A percentile compares a stretch with the other conserved stretches of the same genome.
Evolutionary conservation across 1,284 basidiomycete species (phyloP).

Genomic region (Peniophora sp.): DNA sequence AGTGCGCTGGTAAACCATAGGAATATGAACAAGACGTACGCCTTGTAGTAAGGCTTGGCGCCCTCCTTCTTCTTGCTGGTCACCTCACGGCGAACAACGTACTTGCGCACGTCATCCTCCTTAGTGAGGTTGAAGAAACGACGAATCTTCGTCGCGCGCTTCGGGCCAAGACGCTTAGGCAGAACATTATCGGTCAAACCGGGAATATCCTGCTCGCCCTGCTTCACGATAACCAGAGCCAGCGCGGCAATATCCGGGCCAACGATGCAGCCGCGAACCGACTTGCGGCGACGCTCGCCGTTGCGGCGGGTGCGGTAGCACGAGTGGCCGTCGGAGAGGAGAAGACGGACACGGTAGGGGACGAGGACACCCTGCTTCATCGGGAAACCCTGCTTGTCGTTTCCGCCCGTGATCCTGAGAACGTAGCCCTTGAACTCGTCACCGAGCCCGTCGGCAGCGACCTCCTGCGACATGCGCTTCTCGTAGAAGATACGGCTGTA

Average conservation of each 20-base stretch:
- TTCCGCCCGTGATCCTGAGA: slow-evolving; percentile 94
- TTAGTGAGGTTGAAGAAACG: slow-evolving; percentile 98
- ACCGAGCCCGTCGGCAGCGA: slow-evolving; percentile 85
- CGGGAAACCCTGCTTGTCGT: slow-evolving; percentile 96
- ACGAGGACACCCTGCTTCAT: slow-evolving; percentile 99
- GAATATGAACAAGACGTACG: slow-evolving; percentile 49
- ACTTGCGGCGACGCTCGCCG: slow-evolving; percentile 98
- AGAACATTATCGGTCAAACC: slow-evolving; percentile 91
- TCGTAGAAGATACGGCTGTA: slow-evolving; percentile 89
- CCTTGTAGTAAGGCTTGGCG: slow-evolving; percentile 97
- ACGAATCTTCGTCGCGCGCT: slow-evolving; percentile 94
- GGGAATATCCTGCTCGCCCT: slow-evolving; percentile 88
- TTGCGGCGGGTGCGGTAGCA: slow-evolving; percentile 93
- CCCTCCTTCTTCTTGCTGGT: slow-evolving; percentile 84
- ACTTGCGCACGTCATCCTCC: slow-evolving; percentile 98
- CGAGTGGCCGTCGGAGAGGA: slow-evolving; percentile 93
- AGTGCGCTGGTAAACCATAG: neutral
- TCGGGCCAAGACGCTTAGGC: slow-evolving; percentile 93
- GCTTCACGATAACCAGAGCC: slow-evolving; percentile 93
- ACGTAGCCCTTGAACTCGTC: slow-evolving; percentile 98
- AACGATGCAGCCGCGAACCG: slow-evolving; percentile 97
- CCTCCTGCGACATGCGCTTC: slow-evolving; percentile 95
- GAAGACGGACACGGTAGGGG: slow-evolving; percentile 89
- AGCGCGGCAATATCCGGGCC: slow-evolving; percentile 95
- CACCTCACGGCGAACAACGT: slow-evolving; percentile 91